Percentiles rank a stretch among this genome's conserved stretches.
phyloP scores from a whole-genome alignment of 2,329 filamentous ascomycete genomes.

The Fulvia fulva region DNA sequence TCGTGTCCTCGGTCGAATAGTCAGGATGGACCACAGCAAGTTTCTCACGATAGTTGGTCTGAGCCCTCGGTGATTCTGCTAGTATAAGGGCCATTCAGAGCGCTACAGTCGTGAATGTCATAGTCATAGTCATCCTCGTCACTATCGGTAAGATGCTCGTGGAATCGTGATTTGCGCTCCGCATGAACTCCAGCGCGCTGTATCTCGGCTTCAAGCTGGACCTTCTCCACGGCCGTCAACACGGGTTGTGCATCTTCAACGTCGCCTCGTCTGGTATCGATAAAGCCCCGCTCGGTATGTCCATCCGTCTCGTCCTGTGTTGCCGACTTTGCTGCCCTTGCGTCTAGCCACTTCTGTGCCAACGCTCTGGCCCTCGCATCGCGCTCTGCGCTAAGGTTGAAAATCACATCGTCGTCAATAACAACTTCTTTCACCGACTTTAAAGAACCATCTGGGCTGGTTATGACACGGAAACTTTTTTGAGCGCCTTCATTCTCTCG shows the following conservation, averaged over 20 bases:
- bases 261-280: background rate
- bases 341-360: background rate
- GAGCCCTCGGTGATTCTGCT: background rate
- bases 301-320: background rate
- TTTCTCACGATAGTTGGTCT: background rate
- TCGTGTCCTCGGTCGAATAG: background rate
- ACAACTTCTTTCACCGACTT: background rate
- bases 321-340: background rate
- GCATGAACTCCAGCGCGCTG: background rate
- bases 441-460: background rate
- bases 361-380: background rate
- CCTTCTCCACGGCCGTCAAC: no score
- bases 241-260: background rate
- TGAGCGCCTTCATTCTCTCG: background rate
- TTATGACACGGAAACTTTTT: background rate
- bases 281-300: background rate
- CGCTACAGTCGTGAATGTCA: background rate
- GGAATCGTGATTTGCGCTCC: background rate
- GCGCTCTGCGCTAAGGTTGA: background rate
- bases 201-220: background rate
- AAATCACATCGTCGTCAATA: background rate
- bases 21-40: background rate
- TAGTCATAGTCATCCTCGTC: background rate
- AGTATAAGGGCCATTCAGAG: background rate
- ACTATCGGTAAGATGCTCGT: background rate